These are phyloP conservation scores for Mycena albidolilacea DNA, from an alignment of 768 basidiomycete species.

Conservation along the genomic window DNA sequence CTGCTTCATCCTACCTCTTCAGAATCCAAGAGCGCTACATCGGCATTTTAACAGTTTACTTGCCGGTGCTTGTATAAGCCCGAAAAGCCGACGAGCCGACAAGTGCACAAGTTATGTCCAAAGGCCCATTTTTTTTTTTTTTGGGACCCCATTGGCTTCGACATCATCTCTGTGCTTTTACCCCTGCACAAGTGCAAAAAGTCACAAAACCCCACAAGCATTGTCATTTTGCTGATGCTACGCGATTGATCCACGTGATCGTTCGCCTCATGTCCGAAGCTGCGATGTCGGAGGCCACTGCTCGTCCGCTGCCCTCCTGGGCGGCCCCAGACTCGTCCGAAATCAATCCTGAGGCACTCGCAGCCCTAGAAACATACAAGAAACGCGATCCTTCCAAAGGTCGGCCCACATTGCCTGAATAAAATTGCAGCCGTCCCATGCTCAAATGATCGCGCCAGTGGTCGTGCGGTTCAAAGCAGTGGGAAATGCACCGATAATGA, in stretches of 20 bases:
- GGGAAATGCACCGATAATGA: conserved; percentile 98
- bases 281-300: conserved; percentile 46
- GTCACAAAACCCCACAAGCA: too few species aligned
- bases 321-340: conserved; percentile 49
- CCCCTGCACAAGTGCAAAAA: too few species aligned
- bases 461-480: conserved; percentile 98
- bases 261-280: conserved; percentile 40
- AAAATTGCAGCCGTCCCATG: neutral
- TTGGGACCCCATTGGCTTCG: too few species aligned
- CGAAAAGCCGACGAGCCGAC: too few species aligned
- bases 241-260: conserved; percentile 8
- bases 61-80: too few species aligned
- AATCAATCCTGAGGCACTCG: conserved; percentile 65
- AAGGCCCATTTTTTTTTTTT: too few species aligned
- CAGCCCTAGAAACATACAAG: conserved; percentile 89
- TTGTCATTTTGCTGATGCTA: too few species aligned
- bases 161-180: too few species aligned
- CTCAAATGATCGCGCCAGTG: conserved; percentile 64
- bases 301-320: conserved; percentile 52
- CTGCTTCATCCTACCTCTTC: too few species aligned
- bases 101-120: too few species aligned
- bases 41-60: too few species aligned
- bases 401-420: conserved; percentile 45
- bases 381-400: conserved; percentile 89
- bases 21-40: too few species aligned